Conservation (phyloP, 1,284 basidiomycete species). For the Trichosporon sp. region DNA sequence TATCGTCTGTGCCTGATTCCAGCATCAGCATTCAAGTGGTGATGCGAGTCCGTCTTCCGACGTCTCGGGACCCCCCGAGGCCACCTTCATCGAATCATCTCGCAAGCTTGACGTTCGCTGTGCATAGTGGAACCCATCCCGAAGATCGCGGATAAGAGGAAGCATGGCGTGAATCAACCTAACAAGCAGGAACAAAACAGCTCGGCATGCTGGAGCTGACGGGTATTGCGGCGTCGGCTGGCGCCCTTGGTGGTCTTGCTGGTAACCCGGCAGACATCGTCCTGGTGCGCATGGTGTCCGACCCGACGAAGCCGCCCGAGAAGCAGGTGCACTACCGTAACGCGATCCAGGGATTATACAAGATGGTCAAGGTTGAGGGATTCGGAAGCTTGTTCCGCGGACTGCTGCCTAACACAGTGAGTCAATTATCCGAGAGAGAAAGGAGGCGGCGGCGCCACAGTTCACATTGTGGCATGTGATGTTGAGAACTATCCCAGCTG, state of each 20-base stretch:
- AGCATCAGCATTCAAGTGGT: not conserved
- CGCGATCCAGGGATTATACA: slow-evolving; percentile 49
- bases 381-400: slow-evolving; percentile 49
- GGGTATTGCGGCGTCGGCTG: slow-evolving; percentile 37
- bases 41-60: not conserved
- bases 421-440: slow-evolving; percentile 8
- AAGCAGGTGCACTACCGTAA: slow-evolving; percentile 45
- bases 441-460: not conserved
- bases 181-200: slow-evolving; percentile 27
- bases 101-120: no score
- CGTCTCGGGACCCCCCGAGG: not conserved
- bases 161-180: not conserved
- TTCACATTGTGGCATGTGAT: not conserved
- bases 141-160: not conserved
- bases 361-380: slow-evolving; percentile 51
- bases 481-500: not conserved
- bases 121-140: not conserved
- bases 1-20: not conserved
- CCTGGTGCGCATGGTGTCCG: slow-evolving; percentile 43
- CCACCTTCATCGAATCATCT: no score
- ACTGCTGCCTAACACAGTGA: slow-evolving; percentile 51
- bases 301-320: slow-evolving; percentile 38
- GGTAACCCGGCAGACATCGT: slow-evolving; percentile 42
- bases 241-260: slow-evolving; percentile 42
- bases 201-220: slow-evolving; percentile 40